Conservation (phyloP, 129 eudicot species). For the Chrysanthemum lavandulifolium region DNA sequence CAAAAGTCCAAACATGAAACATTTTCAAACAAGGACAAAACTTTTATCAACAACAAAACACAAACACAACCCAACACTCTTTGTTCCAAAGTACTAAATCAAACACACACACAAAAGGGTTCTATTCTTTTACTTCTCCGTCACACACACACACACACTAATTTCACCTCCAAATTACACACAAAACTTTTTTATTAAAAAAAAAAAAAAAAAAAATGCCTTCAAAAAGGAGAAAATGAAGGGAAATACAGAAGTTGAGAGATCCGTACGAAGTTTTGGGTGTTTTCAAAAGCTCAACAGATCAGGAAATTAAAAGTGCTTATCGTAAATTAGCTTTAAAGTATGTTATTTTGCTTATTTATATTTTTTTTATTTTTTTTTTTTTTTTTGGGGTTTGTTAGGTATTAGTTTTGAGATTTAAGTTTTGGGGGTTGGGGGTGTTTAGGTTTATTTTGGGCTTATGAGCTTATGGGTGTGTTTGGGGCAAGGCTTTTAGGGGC, state of each 20-base stretch:
- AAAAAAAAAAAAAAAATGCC: too few species aligned
- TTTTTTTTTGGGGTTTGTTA: background rate
- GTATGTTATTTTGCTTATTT: too few species aligned
- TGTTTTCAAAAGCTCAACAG: conserved; percentile 64
- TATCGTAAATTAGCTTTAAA: conserved; percentile 83
- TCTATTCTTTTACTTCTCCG: conserved; percentile 29
- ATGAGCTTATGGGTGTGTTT: too few species aligned
- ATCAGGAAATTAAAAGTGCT: conserved; percentile 81
- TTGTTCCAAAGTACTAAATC: background rate
- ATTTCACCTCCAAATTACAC: conserved; percentile 15
- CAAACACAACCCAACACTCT: conserved; percentile 5
- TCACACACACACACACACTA: conserved; percentile 16
- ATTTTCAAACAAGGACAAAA: conserved; percentile 31
- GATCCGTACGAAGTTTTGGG: conserved; percentile 88
- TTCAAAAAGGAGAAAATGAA: conserved; percentile 47
- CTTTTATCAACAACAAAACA: conserved; percentile 21
- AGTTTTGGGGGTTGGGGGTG: too few species aligned
- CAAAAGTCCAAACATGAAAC: background rate
- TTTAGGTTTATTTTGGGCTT: too few species aligned
- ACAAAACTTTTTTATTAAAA: too few species aligned
- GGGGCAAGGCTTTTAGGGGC: too few species aligned
- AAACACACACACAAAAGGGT: too few species aligned
- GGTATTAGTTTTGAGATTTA: too few species aligned
- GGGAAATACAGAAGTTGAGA: conserved; percentile 48
- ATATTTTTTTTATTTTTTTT: too few species aligned